Conservation (phyloP, 768 basidiomycete genomes). For the Leccinum variicolor region DNA sequence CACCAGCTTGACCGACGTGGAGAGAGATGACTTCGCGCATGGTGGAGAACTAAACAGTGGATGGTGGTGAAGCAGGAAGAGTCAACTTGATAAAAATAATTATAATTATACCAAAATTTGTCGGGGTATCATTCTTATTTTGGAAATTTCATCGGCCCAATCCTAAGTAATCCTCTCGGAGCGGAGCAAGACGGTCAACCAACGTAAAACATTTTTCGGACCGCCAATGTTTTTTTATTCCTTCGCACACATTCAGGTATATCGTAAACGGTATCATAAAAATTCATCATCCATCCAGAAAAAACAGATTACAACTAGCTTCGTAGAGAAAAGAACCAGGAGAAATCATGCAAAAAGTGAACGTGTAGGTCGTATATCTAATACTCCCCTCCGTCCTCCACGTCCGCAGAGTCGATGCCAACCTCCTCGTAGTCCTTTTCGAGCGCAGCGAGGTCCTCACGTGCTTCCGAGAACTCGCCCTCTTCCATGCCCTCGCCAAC, state of each 20-base stretch:
- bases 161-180: not conserved
- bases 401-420: slow-evolving; percentile 51
- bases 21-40: slow-evolving; percentile 96
- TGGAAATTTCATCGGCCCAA: slow-evolving; percentile 21
- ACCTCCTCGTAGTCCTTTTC: slow-evolving; percentile 97
- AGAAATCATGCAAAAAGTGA: slow-evolving; percentile 17
- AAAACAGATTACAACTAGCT: slow-evolving; percentile 32
- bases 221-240: not conserved
- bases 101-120: slow-evolving; percentile 20
- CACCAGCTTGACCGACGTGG: slow-evolving; percentile 96
- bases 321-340: slow-evolving; percentile 23
- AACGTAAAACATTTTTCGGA: not conserved
- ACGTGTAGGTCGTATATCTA: slow-evolving; percentile 20
- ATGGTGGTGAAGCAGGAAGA: slow-evolving; percentile 15
- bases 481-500: slow-evolving; percentile 81
- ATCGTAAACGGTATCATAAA: slow-evolving; percentile 25
- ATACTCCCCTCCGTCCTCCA: slow-evolving; percentile 49
- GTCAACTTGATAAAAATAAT: slow-evolving; percentile 1
- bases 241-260: not conserved
- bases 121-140: slow-evolving; percentile 16
- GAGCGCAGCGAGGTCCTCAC: slow-evolving; percentile 99
- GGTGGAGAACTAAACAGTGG: slow-evolving; percentile 17
- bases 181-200: not conserved
- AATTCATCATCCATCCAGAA: slow-evolving; percentile 30
- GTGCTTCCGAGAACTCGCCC: slow-evolving; percentile 98